Conservation (phyloP, 2,329 filamentous ascomycete species). For the Geoglossum cookeanum region DNA sequence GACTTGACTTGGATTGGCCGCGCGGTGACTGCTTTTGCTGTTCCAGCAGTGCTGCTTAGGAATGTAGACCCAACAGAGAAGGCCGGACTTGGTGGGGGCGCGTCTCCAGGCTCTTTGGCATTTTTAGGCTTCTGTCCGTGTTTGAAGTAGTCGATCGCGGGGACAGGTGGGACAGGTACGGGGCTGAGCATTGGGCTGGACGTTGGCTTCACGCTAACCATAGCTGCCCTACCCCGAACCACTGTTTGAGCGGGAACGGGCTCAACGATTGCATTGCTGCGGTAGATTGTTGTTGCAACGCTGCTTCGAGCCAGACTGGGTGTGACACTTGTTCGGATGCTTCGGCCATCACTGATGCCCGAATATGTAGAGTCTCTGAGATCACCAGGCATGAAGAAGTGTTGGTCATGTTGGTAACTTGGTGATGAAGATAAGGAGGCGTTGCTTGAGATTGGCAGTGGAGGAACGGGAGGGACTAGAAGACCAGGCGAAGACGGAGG, state of each 20-base stretch:
- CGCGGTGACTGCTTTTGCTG: conserved; percentile 3
- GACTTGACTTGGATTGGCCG: conserved; percentile 3
- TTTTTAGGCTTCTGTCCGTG: conserved; percentile 24
- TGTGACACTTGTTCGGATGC: conserved; percentile 28
- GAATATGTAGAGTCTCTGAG: conserved; percentile 85
- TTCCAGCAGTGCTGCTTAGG: conserved; percentile 29
- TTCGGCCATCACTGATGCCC: conserved; percentile 39
- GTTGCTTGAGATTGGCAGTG: conserved; percentile 48
- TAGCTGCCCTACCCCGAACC: conserved; percentile 71
- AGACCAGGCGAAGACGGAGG: conserved; percentile 63
- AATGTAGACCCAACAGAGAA: conserved; percentile 52
- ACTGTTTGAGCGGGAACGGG: conserved; percentile 66
- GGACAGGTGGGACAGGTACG: conserved; percentile 47
- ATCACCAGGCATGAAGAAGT: conserved; percentile 85
- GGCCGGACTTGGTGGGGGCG: conserved; percentile 32
- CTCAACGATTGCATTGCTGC: conserved; percentile 71
- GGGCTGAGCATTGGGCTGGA: conserved; percentile 30
- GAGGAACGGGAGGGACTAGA: conserved; percentile 80
- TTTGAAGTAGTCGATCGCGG: conserved; percentile 46
- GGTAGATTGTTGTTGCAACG: conserved; percentile 85
- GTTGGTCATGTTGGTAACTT: conserved; percentile 49
- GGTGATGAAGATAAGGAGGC: conserved; percentile 39
- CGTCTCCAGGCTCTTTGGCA: conserved; percentile 8
- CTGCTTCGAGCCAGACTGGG: conserved; percentile 34
- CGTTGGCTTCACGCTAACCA: conserved; percentile 74